These are phyloP conservation scores for Leccinum fibrillosum DNA, from an alignment of 768 basidiomycete species.

Conservation along the genomic window DNA sequence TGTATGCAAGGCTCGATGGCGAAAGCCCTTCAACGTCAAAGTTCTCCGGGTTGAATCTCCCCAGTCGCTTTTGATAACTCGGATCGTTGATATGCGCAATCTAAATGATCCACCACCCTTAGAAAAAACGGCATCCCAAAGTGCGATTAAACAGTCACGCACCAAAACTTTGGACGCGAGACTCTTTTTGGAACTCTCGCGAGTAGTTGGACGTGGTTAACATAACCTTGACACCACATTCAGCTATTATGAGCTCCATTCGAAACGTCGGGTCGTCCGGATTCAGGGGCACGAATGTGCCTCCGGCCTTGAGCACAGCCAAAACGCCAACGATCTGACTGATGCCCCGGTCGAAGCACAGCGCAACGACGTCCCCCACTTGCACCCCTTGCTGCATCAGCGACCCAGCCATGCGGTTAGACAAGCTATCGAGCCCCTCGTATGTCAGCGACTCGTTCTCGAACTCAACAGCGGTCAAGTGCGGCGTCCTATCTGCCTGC, in stretches of 20 bases:
- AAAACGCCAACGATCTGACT: constrained; percentile 28
- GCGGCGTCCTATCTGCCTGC: constrained; percentile 19
- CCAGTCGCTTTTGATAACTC: constrained; percentile 23
- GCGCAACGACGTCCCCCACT: constrained; percentile 24
- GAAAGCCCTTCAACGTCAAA: constrained; percentile 18
- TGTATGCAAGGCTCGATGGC: constrained; percentile 22
- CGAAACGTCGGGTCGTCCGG: constrained; percentile 30
- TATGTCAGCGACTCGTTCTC: constrained; percentile 31
- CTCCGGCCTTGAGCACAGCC: constrained; percentile 33
- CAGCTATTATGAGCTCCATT: constrained; percentile 27
- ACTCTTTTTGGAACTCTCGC: constrained; percentile 20
- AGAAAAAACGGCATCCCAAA: background rate
- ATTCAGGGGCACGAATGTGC: constrained; percentile 20
- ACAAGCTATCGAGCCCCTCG: constrained; percentile 27
- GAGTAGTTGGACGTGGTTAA: constrained; percentile 25
- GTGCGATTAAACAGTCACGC: background rate
- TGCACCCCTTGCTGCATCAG: constrained; percentile 25
- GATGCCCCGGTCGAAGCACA: constrained; percentile 31
- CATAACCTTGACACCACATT: constrained; percentile 26
- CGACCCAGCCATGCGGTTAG: constrained; percentile 33
- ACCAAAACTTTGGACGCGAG: constrained; percentile 24
- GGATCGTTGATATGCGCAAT: constrained; percentile 30
- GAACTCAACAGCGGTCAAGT: constrained; percentile 24
- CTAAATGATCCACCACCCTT: constrained; percentile 3
- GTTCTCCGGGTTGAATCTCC: constrained; percentile 13